phyloP scores from a whole-genome alignment of 805 yeast genomes.

The Lachancea thermotolerans region DNA sequence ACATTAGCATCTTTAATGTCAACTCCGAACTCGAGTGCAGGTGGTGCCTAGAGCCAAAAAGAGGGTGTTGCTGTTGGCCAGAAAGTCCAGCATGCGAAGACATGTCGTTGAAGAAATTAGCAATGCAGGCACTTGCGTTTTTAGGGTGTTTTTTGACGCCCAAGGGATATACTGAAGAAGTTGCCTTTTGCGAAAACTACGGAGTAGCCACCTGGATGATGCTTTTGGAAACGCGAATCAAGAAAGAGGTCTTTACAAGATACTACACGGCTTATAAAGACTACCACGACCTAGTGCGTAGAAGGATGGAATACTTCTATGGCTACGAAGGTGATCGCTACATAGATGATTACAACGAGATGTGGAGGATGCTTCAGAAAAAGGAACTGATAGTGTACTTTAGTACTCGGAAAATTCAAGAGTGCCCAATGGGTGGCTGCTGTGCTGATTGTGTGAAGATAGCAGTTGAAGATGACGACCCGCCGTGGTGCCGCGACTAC shows the following conservation, averaged over 20 bases:
- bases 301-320: background rate
- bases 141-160: too few species aligned
- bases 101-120: background rate
- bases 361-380: conserved; percentile 1
- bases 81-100: background rate
- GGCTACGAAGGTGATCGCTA: background rate
- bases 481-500: background rate
- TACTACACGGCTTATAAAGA: background rate
- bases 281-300: background rate
- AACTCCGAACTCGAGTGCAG: background rate
- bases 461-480: background rate
- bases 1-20: background rate
- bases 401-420: background rate
- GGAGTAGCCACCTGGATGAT: too few species aligned
- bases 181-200: too few species aligned
- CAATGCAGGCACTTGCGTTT: background rate
- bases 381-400: background rate
- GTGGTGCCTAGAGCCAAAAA: background rate
- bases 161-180: too few species aligned
- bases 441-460: background rate
- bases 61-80: background rate
- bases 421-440: background rate
- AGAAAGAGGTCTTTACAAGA: background rate
- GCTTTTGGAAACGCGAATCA: background rate
- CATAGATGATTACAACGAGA: background rate